phyloP scores from a whole-genome alignment of 352 stramenopile genomes.

The Aphanomyces stellatus region DNA sequence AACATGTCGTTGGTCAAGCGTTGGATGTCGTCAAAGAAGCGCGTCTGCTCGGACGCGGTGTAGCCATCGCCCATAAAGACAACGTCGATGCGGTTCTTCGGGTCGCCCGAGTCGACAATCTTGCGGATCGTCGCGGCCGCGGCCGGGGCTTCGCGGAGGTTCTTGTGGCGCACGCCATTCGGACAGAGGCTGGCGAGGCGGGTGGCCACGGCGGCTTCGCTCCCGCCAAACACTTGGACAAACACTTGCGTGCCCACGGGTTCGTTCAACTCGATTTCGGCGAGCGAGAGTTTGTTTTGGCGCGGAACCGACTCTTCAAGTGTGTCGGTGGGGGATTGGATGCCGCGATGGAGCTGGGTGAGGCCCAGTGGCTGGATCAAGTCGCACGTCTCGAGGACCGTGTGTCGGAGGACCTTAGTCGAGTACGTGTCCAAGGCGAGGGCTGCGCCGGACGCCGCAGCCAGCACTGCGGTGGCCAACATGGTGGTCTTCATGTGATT shows the following conservation, averaged over 20 bases:
- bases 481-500: not conserved
- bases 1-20: slow-evolving; percentile 35
- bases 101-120: slow-evolving; percentile 32
- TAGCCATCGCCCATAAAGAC: slow-evolving; percentile 43
- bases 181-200: slow-evolving; percentile 19
- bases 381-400: slow-evolving; percentile 14
- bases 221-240: slow-evolving; percentile 21
- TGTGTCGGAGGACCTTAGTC: slow-evolving; percentile 16
- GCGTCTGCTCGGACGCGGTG: slow-evolving; percentile 22
- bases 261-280: not conserved
- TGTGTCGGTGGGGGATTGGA: slow-evolving; percentile 16
- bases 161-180: slow-evolving; percentile 2
- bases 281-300: slow-evolving; percentile 21
- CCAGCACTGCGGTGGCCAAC: not conserved
- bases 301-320: slow-evolving; percentile 18
- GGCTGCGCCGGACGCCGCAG: not conserved
- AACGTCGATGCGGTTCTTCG: slow-evolving; percentile 33
- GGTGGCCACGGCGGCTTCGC: slow-evolving; percentile 11
- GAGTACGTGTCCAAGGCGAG: slow-evolving; percentile 1
- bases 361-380: slow-evolving; percentile 13
- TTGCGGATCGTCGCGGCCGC: slow-evolving; percentile 6
- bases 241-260: slow-evolving; percentile 10
- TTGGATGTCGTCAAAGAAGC: slow-evolving; percentile 32
- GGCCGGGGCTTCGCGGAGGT: not conserved
- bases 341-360: slow-evolving; percentile 21